Evolutionary conservation across 805 yeast species (phyloP), one percentile per base, ranked within the genome.

Genomic region (Starmerella bombicola): DNA sequence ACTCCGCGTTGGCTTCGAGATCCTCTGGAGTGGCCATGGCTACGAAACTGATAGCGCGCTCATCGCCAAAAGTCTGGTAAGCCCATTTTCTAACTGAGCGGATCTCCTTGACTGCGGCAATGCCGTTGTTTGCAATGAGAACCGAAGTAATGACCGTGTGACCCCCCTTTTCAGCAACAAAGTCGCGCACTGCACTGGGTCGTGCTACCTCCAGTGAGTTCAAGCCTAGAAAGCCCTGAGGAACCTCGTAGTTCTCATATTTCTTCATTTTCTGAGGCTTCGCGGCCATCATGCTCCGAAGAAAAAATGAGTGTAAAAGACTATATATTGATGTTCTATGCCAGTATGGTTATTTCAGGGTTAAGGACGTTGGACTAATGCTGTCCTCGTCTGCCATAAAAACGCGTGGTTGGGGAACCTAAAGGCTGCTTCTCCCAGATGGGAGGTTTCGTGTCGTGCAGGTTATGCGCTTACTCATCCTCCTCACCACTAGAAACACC

Each of bases 21-120:
- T 91, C 99, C 62, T 91, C 99, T n/a, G 98, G 98, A 17, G 99
- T 91, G 44, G 98, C 97, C 99, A 91, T 91, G 31, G 82, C 97
- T 26, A 88, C 91, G 59, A 91, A 93, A 54, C 82, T 83, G 50
- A 91, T 81, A 42, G 93, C 84, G 58, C 81, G 74, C 63, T 91
- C 97, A 58, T 93, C 78, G 48, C 95, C 95, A 66, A 91, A 91
- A n/a, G 96, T 85, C 62, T 91, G 97, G 64, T 91, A 91, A 20
- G 98, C 86, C 99, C 99, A 91, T 70, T 88, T 91, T 65, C 98
- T 76, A 33, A 91, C 86, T 8, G 95, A 83, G 56, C 99, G 74
- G 61, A 91, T 93, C 67, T 91, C 97, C 63, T 91, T 91, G 45
- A 91, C 99, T 35, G 99, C 99, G 16, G 94, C 98, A 61, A 91